Percentiles rank a stretch among this genome's conserved stretches.
These are phyloP conservation scores for Botryosphaeria dothidea DNA, from an alignment of 2,329 filamentous ascomycete genomes.

Conservation along the genomic window DNA sequence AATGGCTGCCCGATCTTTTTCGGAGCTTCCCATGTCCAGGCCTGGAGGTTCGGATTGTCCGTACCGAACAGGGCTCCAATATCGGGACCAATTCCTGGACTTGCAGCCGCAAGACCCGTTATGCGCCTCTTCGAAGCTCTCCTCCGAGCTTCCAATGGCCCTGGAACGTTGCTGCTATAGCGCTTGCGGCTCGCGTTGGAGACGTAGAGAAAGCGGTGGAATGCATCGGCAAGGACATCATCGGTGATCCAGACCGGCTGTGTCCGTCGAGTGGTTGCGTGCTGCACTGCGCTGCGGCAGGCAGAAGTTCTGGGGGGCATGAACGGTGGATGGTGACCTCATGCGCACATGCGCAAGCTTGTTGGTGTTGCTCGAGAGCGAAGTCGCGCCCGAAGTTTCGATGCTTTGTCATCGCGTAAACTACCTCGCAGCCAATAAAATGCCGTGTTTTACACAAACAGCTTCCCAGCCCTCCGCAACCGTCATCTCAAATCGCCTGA, in stretches of 20 bases:
- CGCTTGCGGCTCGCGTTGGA: conserved; percentile 47
- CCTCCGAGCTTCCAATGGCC: conserved; percentile 62
- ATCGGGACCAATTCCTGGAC: neutral
- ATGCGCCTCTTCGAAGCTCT: conserved; percentile 58
- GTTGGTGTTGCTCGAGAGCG: neutral
- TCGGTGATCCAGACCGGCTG: conserved; percentile 63
- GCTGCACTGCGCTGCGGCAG: conserved; percentile 54
- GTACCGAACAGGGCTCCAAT: conserved; percentile 14
- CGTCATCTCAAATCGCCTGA: neutral
- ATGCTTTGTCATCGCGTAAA: conserved; percentile 9
- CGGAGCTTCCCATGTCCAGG: conserved; percentile 15
- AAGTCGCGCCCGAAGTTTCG: neutral
- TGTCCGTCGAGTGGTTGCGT: conserved; percentile 39
- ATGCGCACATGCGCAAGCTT: neutral
- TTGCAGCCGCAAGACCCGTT: conserved; percentile 45
- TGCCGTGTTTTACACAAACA: neutral
- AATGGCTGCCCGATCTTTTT: neutral
- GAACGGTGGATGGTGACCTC: conserved; percentile 24
- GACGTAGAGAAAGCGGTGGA: conserved; percentile 47
- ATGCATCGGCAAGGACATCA: conserved; percentile 53
- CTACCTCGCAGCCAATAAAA: neutral
- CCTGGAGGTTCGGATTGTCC: neutral
- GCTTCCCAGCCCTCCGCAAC: neutral
- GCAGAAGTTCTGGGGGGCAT: conserved; percentile 52
- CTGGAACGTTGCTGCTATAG: conserved; percentile 62